Conservation (phyloP, 306 rosid genomes). For the Bauhinia variegata region DNA sequence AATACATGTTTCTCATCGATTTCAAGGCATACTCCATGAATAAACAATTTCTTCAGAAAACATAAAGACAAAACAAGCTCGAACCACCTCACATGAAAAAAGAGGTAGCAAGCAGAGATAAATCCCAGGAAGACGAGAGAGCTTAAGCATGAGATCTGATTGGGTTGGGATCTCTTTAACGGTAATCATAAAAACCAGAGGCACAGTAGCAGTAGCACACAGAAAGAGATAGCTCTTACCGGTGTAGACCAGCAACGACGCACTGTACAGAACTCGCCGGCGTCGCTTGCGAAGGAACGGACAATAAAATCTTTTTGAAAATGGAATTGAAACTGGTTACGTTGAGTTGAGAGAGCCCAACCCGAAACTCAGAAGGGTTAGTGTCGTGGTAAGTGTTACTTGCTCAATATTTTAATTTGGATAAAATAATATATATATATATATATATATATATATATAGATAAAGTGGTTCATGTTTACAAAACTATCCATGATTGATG, state of each 20-base stretch:
- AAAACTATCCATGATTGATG: too few species aligned
- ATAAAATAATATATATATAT: too few species aligned
- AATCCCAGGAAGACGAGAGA: neutral
- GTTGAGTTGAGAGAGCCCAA: too few species aligned
- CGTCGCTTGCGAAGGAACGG: neutral
- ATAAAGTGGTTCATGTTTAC: too few species aligned
- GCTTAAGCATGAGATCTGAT: constrained; percentile 3
- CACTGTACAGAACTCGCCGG: neutral
- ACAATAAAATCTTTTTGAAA: too few species aligned
- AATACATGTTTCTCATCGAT: neutral
- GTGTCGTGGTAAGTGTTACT: too few species aligned
- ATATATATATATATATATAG: too few species aligned
- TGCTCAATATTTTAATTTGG: too few species aligned
- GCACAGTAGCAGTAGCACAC: neutral
- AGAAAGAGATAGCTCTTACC: neutral
- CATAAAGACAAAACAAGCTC: neutral
- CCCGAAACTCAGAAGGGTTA: too few species aligned
- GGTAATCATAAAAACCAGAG: neutral
- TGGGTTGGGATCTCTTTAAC: neutral
- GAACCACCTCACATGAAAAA: neutral
- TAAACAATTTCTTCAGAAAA: neutral
- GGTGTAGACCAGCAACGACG: too few species aligned
- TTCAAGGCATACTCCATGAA: neutral
- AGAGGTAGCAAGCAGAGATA: neutral
- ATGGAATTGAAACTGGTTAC: too few species aligned